phyloP scores from a whole-genome alignment of 2,329 filamentous ascomycete species.

The Fusarium chaquense region DNA sequence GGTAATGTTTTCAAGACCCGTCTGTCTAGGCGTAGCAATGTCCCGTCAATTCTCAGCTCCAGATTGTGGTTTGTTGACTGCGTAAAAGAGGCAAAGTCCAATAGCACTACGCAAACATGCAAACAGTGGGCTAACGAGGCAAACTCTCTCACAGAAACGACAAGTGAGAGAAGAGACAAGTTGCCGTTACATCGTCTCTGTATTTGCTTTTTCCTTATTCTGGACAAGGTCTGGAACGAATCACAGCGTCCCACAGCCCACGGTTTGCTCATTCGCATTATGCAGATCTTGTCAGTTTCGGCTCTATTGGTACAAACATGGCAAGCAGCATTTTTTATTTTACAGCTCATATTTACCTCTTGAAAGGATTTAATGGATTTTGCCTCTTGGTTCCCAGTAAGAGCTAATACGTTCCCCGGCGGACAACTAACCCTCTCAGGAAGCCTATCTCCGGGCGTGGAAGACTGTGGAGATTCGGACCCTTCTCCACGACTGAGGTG shows the following conservation, averaged over 20 bases:
- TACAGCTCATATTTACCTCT: not conserved
- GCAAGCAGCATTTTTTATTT: not conserved
- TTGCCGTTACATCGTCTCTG: not conserved
- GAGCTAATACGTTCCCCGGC: slow-evolving; percentile 2
- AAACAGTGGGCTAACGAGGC: not conserved
- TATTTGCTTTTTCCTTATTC: not conserved
- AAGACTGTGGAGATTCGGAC: not conserved
- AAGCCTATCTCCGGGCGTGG: not conserved
- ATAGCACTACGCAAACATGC: not conserved
- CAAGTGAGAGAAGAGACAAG: not conserved
- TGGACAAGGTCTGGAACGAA: not conserved
- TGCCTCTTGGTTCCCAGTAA: not conserved
- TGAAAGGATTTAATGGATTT: not conserved
- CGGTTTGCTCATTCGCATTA: not conserved
- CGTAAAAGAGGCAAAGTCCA: slow-evolving; percentile 3
- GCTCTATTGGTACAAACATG: not conserved
- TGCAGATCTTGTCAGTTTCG: not conserved
- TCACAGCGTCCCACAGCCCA: not conserved
- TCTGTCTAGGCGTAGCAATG: not conserved
- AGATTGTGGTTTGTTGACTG: not conserved
- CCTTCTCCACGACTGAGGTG: not conserved
- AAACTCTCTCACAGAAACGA: not conserved
- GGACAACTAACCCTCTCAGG: not conserved
- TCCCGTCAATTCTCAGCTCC: not conserved
- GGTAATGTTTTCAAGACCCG: not conserved